phyloP scores from a whole-genome alignment of 345 rosid genomes.

The Acer yangbiense region DNA sequence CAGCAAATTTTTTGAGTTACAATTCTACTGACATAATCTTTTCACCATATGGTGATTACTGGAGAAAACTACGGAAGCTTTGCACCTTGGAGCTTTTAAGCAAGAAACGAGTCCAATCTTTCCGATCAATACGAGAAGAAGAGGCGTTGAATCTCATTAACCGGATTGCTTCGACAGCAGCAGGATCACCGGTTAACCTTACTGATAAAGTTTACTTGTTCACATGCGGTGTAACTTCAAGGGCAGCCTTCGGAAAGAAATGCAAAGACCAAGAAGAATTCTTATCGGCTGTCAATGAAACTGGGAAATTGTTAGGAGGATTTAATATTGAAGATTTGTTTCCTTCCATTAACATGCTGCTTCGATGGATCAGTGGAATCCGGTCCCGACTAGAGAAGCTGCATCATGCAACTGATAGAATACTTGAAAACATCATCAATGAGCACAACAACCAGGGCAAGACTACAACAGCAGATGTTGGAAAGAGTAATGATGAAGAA shows the following conservation, averaged over 20 bases:
- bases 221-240: background rate
- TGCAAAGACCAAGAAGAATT: conserved; percentile 5
- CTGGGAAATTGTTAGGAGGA: background rate
- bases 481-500: no score
- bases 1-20: conserved; percentile 7
- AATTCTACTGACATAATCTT: conserved; percentile 7
- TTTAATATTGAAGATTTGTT: conserved; percentile 24
- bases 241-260: conserved; percentile 12
- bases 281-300: background rate
- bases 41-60: conserved; percentile 14
- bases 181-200: conserved; percentile 2
- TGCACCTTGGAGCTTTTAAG: conserved; percentile 3
- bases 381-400: conserved; percentile 16
- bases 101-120: background rate
- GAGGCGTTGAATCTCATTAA: background rate
- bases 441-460: no score
- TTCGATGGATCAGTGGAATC: conserved; percentile 21
- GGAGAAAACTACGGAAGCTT: conserved; percentile 18
- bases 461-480: no score
- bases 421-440: conserved; percentile 22
- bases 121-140: background rate
- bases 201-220: background rate
- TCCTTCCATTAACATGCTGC: conserved; percentile 25
- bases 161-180: background rate
- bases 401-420: conserved; percentile 16